Percentiles rank a stretch among this genome's conserved stretches.
Conservation (phyloP, 148 eudicot genomes). For the Cornus suecica region DNA sequence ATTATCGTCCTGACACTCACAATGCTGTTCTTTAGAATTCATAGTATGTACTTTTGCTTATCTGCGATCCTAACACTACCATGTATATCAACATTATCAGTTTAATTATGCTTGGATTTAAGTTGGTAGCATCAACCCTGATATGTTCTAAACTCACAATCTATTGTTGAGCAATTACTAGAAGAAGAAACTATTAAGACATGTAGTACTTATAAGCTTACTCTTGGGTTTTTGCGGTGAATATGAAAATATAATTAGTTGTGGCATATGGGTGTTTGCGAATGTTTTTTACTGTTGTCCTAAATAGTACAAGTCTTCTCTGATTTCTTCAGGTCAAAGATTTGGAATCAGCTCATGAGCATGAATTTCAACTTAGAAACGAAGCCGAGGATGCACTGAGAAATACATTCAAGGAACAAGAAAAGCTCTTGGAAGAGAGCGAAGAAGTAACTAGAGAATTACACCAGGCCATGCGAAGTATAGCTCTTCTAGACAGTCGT, state of each 20-base stretch:
- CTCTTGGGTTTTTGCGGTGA: neutral
- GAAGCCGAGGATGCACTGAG: slow-evolving; percentile 59
- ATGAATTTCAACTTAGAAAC: slow-evolving; percentile 46
- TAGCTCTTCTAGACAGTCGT: slow-evolving; percentile 62
- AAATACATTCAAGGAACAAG: slow-evolving; percentile 48
- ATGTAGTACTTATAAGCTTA: neutral
- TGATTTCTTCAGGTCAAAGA: slow-evolving; percentile 47
- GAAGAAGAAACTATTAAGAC: neutral
- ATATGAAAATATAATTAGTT: neutral
- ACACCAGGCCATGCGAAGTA: slow-evolving; percentile 62
- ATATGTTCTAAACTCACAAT: neutral
- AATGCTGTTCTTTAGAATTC: too few species aligned
- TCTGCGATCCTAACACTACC: too few species aligned
- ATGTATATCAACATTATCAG: too few species aligned
- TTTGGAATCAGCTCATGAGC: slow-evolving; percentile 38
- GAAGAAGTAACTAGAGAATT: slow-evolving; percentile 42
- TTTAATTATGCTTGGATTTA: too few species aligned
- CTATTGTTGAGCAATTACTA: neutral
- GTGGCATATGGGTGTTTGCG: neutral
- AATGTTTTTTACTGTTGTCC: neutral
- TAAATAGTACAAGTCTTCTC: neutral
- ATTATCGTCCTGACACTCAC: too few species aligned
- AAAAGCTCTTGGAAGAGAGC: slow-evolving; percentile 50
- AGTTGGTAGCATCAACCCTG: neutral
- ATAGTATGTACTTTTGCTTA: too few species aligned